phyloP scores from a whole-genome alignment of 208 protist genomes.

The Crithidia sp. region DNA sequence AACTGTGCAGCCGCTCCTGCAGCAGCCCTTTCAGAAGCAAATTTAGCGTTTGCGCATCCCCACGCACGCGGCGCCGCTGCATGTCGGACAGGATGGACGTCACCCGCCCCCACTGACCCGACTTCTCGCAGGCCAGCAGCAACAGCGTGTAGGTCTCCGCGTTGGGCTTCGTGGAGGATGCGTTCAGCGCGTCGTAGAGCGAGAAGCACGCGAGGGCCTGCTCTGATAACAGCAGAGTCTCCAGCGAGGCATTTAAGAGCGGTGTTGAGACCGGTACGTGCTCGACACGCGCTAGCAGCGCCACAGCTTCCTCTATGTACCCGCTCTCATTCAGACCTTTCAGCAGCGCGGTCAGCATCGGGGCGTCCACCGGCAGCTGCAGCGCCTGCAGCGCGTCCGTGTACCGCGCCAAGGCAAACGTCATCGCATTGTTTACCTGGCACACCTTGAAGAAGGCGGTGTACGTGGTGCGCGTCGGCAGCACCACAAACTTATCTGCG shows the following conservation, averaged over 20 bases:
- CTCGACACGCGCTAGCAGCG: constrained; percentile 63
- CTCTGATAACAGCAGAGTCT: constrained; percentile 75
- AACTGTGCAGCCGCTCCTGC: constrained; percentile 62
- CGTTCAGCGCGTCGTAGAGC: constrained; percentile 52
- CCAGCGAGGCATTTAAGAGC: constrained; percentile 81
- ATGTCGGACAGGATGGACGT: constrained; percentile 77
- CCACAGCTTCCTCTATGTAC: constrained; percentile 81
- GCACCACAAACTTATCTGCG: constrained; percentile 73
- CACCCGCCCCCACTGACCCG: constrained; percentile 66
- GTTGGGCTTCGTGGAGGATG: constrained; percentile 37
- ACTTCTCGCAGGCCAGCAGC: constrained; percentile 80
- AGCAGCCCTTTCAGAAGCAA: constrained; percentile 85
- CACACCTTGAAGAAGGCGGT: constrained; percentile 85
- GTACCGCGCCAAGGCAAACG: constrained; percentile 70
- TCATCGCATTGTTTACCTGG: constrained; percentile 71
- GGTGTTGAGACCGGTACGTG: constrained; percentile 74
- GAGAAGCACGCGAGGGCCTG: constrained; percentile 80
- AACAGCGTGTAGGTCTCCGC: constrained; percentile 85
- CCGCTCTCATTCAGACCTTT: constrained; percentile 79
- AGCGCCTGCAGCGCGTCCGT: constrained; percentile 69
- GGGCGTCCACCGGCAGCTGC: constrained; percentile 67
- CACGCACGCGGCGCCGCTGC: constrained; percentile 72
- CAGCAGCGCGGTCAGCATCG: constrained; percentile 78
- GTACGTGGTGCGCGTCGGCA: constrained; percentile 85
- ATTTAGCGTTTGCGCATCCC: constrained; percentile 78